Base-by-base conservation (phyloP, 495 filamentous ascomycete species). In the Cladorrhinum samala region DNA sequence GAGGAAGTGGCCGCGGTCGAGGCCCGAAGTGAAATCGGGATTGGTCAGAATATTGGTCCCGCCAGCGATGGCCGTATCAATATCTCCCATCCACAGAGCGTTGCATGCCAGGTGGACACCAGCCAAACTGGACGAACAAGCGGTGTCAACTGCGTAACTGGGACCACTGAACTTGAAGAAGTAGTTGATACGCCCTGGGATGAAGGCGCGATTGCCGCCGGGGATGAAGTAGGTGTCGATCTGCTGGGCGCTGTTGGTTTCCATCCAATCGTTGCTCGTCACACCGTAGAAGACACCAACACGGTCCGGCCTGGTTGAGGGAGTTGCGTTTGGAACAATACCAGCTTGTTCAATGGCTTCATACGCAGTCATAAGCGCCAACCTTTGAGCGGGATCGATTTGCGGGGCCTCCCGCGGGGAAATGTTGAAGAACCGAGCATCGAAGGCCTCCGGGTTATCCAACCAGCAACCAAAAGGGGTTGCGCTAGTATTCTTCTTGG, bases 221-320 rank as follows among this genome's bases (percentile, higher is more conserved):
- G 89, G 87, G 58, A 93, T 93, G 66, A 83, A 92, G 64, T 94
- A 93, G 2, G 89, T 93, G 62, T 93, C 89, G 50, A 94, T 82
- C 52, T 92, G 85, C 55, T 94, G 83, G 14, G 83, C 82, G 48
- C 81, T 85, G 65, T 92, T 92, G 55, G 89, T 84, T 57, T 94
- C 90, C 67, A 83, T 78, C 73, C 87, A 94, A 60, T 95, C 90
- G 52, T 93, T 85, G 62, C 84, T 88, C 2, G 89, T 90, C 66
- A 87, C 83, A 33, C 90, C 90, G 63, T 91, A 91, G 68, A 92
- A 95, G 16, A 86, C 87, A 18, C 88, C 90, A 46, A 94, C 83
- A 1, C 89, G 79, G 67, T 91, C 81, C n/a, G 84, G 74, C 61
- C 85, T 83, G 0, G 88, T 91, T 2, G 88, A 89, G 2, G 86